A percentile compares a stretch with the other conserved stretches of the same genome.
phyloP scores from a whole-genome alignment of 139 green algal species.

The Chlamydomonas asymmetrica region DNA sequence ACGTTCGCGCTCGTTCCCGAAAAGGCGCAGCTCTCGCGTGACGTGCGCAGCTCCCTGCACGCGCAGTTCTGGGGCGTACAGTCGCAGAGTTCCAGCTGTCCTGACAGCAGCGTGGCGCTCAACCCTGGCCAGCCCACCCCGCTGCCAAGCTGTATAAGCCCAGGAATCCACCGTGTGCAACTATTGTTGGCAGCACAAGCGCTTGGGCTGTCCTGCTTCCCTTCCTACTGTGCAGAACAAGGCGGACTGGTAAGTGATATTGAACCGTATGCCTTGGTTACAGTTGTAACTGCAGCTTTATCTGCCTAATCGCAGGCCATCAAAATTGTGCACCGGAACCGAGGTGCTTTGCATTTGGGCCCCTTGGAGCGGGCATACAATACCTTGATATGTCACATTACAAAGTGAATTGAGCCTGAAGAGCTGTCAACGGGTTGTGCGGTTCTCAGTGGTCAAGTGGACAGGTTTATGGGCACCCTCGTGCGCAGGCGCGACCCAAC shows the following conservation, averaged over 20 bases:
- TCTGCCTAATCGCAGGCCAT: no score
- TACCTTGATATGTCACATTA: no score
- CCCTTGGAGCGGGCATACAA: no score
- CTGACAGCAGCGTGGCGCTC: constrained; percentile 49
- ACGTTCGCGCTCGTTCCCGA: constrained; percentile 77
- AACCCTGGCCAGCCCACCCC: constrained; percentile 64
- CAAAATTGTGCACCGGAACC: no score
- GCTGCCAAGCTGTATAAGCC: constrained; percentile 46
- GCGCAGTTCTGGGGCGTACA: constrained; percentile 73
- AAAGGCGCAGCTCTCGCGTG: constrained; percentile 37
- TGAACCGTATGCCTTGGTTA: neutral
- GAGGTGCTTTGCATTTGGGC: no score
- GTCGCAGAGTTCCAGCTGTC: constrained; percentile 26
- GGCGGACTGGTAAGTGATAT: constrained; percentile 47
- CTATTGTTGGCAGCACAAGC: constrained; percentile 70
- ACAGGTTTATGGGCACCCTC: no score
- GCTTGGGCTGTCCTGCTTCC: constrained; percentile 55
- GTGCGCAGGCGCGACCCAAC: no score
- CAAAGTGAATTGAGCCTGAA: no score
- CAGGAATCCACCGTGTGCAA: constrained; percentile 65
- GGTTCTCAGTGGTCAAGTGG: no score
- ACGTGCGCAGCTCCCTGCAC: constrained; percentile 48
- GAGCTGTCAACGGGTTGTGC: no score
- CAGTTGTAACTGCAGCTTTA: neutral
- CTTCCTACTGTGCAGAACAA: constrained; percentile 51